Evolutionary conservation across 495 filamentous ascomycete species (phyloP), one percentile per base, ranked within the genome.

Genomic region (Articulospora tetracladia): DNA sequence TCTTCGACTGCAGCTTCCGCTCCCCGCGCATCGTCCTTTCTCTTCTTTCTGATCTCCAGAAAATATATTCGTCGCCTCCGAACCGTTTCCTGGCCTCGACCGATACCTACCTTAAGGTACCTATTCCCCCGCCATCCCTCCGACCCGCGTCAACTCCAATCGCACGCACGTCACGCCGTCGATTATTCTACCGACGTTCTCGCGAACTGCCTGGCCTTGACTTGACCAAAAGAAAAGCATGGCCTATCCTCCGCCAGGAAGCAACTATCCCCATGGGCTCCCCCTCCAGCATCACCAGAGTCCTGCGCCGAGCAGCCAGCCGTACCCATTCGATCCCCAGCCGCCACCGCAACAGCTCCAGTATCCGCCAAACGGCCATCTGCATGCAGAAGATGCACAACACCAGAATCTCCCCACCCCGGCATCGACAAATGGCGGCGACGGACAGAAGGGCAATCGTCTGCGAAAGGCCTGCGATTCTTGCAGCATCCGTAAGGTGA

Each of bases 401-500:
- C n/a, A 34, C 19, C 60, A 58, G 54, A 46, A 54, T 0, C 28
- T 51, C 10, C 19, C 48, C 20, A n/a, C 58, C 1, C 28, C 63
- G 6, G 15, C 57, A 4, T 32, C 57, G 48, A 44, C 47, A 19
- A 41, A 39, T 46, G 60, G 59, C 39, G 53, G 17, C 1, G 55
- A 63, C 8, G 60, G 48, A 32, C 41, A 61, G 11, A 75, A 74
- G 54, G 62, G 49, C 1, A 85, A 79, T 46, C 77, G 90, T 55
- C 75, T 93, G 55, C 84, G 86, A 47, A 89, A 90, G 68, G 90
- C 90, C 22, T 94, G 90, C 70, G 90, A 94, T 71, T 86, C 87
- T 74, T 94, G 90, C 72, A 92, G 87, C 65, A 83, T 87, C 64
- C 85, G 90, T 30, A 94, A 94, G 68, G 89, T 94, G 26, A 94